Evolutionary conservation across 108 stramenopile species (phyloP), one percentile per base, ranked within the genome.

Genomic region (Skeletonema costatum): DNA sequence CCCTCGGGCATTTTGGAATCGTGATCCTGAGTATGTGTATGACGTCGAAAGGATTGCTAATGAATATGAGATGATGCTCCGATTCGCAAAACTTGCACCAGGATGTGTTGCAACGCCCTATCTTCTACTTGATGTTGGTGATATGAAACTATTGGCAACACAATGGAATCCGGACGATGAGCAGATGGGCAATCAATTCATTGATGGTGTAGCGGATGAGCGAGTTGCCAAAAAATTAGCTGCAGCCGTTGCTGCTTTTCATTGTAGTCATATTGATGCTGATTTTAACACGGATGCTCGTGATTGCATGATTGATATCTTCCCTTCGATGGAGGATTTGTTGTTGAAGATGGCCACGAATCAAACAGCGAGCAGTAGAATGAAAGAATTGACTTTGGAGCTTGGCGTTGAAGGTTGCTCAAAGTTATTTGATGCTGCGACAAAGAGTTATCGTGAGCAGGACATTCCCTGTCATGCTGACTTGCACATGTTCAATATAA

Each of bases 91-190:
- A 6, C 11, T 29, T 17, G 58, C 14, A n/a, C 30, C 69, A 12
- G 69, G 48, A 9, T 59, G 56, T 33, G 56, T 70, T n/a, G 65
- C 12, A 9, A 25, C 4, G 4, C 65, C 65, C 6, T 12, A 35
- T 17, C n/a, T 19, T 12, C 12, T 13, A 5, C 17, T 10, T 10
- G 33, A 66, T 17, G 30, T 66, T 12, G 33, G 17, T 13, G 25
- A 80, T 17, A 76, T 76, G 75, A 82, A 82, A 59, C n/a, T 82
- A 19, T n/a, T 86, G 30, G 81, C 77, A 16, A 70, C 72, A 3
- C 70, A 86, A 42, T 82, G 76, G 81, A 60, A 51, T 4, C 19
- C 60, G 2, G 67, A 70, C 21, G 61, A 83, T 13, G 82, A 83
- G 60, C 82, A 83, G 36, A 64, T 42, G 10, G 70, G 41, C 71